Conservation (phyloP, 192 early-diverging fungal species). For the Coemansia sp. region DNA sequence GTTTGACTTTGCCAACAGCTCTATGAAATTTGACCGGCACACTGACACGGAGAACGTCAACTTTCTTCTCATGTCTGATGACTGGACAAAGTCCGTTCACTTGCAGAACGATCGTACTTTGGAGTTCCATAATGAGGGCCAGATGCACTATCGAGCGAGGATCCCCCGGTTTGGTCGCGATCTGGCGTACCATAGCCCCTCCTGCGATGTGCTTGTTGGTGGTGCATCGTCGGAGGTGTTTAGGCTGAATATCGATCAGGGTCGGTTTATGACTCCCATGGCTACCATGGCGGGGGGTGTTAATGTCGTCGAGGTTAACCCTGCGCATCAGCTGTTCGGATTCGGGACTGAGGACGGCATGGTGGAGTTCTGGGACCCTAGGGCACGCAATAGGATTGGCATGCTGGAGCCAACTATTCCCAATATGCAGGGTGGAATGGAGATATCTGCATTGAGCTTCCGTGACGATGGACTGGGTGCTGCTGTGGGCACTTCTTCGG, state of each 20-base stretch:
- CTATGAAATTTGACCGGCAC: constrained; percentile 98
- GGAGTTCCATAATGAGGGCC: constrained; percentile 95
- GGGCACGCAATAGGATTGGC: constrained; percentile 73
- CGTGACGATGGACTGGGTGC: constrained; percentile 80
- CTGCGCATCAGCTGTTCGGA: constrained; percentile 89
- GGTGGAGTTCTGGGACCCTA: constrained; percentile 96
- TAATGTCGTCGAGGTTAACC: constrained; percentile 75
- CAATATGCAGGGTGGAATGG: constrained; percentile 30
- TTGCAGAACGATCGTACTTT: constrained; percentile 87
- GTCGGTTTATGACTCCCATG: constrained; percentile 78
- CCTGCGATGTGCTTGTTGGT: constrained; percentile 84
- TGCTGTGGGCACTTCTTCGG: constrained; percentile 86
- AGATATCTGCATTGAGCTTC: constrained; percentile 79
- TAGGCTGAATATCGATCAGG: constrained; percentile 88
- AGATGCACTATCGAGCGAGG: constrained; percentile 87
- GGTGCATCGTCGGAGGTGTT: constrained; percentile 83
- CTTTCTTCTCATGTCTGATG: constrained; percentile 83
- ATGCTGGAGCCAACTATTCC: constrained; percentile 58
- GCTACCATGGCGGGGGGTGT: constrained; percentile 41
- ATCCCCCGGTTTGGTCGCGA: constrained; percentile 96
- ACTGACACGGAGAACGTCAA: constrained; percentile 90
- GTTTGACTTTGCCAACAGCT: constrained; percentile 85
- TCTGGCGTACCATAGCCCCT: constrained; percentile 85
- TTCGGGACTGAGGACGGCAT: constrained; percentile 85
- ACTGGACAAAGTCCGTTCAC: constrained; percentile 95